Evolutionary conservation across 805 yeast genomes (phyloP), one percentile per base, ranked within the genome.

Genomic region (Ogataea polymorpha): DNA sequence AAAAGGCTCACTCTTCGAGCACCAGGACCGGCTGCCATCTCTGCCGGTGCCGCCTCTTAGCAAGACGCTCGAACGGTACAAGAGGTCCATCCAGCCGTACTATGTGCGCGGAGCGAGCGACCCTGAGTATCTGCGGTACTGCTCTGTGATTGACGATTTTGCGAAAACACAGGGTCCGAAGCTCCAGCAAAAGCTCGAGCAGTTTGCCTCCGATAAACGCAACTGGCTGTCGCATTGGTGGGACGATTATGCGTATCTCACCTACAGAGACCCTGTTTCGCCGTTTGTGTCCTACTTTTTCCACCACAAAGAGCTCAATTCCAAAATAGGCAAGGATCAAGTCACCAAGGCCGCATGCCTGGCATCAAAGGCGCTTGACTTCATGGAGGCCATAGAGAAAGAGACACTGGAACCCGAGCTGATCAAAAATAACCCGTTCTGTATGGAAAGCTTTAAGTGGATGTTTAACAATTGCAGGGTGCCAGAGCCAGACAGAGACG

Each of bases 191-290:
- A 74, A 90, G 45, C 72, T 91, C 39, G 57, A 63, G 26, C 67
- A 72, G 18, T 77, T 79, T 51, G 82, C 91, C 21, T 53, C 65
- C 23, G 66, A 57, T 39, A 70, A 66, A 42, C 82, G 88, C 59
- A 91, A 91, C 63, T 91, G 99, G 99, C 72, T 91, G 55, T 77
- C 85, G 34, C 82, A 78, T 45, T 88, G 83, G 74, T 91, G 99
- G 99, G 96, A 91, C 63, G 84, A 86, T 55, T 86, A 85, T 52
- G 96, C 96, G 15, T 91, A 91, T 66, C 71, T 91, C 70, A 80
- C 84, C 29, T 90, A 88, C 68, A 75, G 93, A 51, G 98, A 88
- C 63, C 96, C 98, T 0, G 86, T 91, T n/a, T 86, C 86, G 20
- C 97, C 98, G 10, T 90, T 81, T 59, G 96, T 88, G 26, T 85